Conservation (phyloP, 2,329 filamentous ascomycete species). For the Paraconiothyrium brasiliense region DNA sequence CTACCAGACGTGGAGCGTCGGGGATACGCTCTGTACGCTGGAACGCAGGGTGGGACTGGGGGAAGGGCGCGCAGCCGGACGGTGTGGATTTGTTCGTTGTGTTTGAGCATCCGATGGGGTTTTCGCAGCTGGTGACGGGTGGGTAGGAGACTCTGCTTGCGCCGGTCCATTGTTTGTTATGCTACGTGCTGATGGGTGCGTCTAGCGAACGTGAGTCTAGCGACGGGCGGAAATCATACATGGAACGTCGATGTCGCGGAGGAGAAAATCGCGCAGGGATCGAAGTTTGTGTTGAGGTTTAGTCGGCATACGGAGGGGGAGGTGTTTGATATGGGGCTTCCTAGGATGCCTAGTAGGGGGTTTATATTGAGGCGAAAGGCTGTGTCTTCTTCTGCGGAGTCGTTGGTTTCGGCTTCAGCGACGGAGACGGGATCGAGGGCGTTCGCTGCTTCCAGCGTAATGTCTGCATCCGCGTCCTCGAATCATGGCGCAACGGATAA, state of each 20-base stretch:
- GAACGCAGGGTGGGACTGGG: conserved; percentile 14
- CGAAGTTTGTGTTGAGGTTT: conserved; percentile 7
- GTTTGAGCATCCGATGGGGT: conserved; percentile 2
- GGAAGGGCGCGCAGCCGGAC: conserved; percentile 7
- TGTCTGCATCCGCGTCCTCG: neutral
- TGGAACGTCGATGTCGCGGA: conserved; percentile 14
- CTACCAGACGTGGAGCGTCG: conserved; percentile 1
- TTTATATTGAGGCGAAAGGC: conserved; percentile 6
- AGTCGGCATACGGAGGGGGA: conserved; percentile 1
- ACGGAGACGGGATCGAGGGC: neutral
- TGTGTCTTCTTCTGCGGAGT: neutral
- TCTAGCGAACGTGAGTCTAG: conserved; percentile 8
- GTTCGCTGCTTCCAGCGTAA: neutral
- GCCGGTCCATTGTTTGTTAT: neutral
- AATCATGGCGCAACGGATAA: neutral
- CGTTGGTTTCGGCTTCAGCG: neutral
- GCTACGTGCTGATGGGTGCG: neutral
- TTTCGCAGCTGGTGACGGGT: neutral
- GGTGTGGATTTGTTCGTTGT: conserved; percentile 5
- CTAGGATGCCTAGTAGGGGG: conserved; percentile 8
- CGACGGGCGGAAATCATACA: conserved; percentile 4
- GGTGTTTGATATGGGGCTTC: neutral
- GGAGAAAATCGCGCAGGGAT: neutral
- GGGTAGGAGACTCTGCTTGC: neutral
- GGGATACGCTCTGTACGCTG: neutral